A percentile compares a stretch with the other conserved stretches of the same genome.
Evolutionary conservation across 352 stramenopile species (phyloP).

Genomic region (Globisporangium yorkense): DNA sequence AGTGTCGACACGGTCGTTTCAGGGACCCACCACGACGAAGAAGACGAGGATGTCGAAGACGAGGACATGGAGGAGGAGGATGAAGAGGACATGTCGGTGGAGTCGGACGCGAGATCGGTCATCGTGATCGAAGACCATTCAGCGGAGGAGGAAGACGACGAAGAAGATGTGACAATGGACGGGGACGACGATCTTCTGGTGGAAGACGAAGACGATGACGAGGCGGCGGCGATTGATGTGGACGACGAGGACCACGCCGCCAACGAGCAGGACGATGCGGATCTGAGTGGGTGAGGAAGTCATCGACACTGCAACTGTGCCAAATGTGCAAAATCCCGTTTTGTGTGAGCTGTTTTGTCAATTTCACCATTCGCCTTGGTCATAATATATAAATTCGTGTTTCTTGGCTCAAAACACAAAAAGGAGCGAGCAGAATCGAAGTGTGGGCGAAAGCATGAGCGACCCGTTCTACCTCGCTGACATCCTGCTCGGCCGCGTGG

Average conservation of each 20-base stretch:
- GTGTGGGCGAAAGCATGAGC: slow-evolving; percentile 37
- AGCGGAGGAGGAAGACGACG: slow-evolving; percentile 14
- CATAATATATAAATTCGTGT: neutral
- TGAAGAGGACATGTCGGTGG: slow-evolving; percentile 15
- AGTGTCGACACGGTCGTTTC: neutral
- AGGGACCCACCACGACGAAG: slow-evolving; percentile 12
- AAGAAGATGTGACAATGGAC: slow-evolving; percentile 14
- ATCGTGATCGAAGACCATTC: slow-evolving; percentile 13
- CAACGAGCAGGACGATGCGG: slow-evolving; percentile 13
- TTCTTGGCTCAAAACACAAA: too few species aligned
- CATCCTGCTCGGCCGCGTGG: slow-evolving; percentile 77
- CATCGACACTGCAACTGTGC: neutral
- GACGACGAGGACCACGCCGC: slow-evolving; percentile 25
- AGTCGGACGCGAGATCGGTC: slow-evolving; percentile 11
- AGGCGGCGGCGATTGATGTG: slow-evolving; percentile 20
- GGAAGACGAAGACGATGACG: slow-evolving; percentile 31
- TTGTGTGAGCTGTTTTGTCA: neutral
- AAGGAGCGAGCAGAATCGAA: too few species aligned
- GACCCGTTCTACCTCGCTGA: slow-evolving; percentile 85
- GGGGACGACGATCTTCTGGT: slow-evolving; percentile 26
- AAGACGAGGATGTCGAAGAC: slow-evolving; percentile 18
- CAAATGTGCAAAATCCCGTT: neutral
- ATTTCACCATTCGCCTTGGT: neutral
- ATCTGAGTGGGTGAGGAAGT: slow-evolving; percentile 5
- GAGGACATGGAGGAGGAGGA: slow-evolving; percentile 26